phyloP scores from a whole-genome alignment of 2,329 filamentous ascomycete species.

The Drechslerella dactyloides region DNA sequence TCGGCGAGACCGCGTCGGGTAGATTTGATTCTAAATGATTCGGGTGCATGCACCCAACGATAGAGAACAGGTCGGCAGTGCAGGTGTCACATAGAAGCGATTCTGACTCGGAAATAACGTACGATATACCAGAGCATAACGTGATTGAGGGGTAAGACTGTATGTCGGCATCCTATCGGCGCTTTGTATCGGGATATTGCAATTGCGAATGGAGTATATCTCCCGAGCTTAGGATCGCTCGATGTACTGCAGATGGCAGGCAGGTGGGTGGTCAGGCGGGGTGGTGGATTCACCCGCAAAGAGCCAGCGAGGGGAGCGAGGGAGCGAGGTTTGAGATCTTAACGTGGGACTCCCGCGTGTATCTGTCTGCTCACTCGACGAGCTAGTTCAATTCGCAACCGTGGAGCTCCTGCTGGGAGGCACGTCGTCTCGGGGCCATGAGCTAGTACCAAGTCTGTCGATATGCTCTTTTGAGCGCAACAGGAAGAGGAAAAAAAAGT shows the following conservation, averaged over 20 bases:
- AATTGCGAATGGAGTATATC: background rate
- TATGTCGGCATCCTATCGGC: background rate
- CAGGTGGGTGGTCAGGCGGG: slow-evolving; percentile 1
- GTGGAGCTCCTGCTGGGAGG: background rate
- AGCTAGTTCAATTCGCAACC: slow-evolving; percentile 10
- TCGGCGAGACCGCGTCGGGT: background rate
- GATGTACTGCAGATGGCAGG: slow-evolving; percentile 39
- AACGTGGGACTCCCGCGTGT: slow-evolving; percentile 2
- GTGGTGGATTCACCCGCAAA: slow-evolving; percentile 10
- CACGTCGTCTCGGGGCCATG: too few species aligned
- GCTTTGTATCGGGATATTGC: slow-evolving; percentile 23
- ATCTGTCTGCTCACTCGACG: background rate
- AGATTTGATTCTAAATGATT: background rate
- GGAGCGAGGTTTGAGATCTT: slow-evolving; percentile 11
- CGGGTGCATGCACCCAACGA: too few species aligned
- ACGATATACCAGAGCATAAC: too few species aligned
- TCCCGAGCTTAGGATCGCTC: slow-evolving; percentile 17
- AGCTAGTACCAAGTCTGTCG: background rate
- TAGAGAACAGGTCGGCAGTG: too few species aligned
- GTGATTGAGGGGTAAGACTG: background rate
- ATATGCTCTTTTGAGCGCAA: slow-evolving; percentile 3
- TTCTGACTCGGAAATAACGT: too few species aligned
- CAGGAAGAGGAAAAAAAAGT: slow-evolving; percentile 13
- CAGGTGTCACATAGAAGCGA: too few species aligned
- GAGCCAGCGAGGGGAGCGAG: too few species aligned